Conservation (phyloP, 441 rosid species). For the Melastoma candidum region DNA sequence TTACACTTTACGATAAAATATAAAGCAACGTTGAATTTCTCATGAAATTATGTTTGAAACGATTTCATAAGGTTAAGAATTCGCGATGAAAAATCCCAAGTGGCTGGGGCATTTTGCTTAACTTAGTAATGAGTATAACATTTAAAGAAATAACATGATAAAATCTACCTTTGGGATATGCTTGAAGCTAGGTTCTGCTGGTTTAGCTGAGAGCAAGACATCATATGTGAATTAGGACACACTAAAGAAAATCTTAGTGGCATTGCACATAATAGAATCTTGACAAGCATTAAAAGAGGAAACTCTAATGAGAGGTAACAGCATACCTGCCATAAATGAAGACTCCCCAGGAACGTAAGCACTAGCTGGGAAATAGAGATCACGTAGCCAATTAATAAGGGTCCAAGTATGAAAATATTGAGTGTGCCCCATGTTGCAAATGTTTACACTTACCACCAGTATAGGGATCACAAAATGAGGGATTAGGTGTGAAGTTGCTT, state of each 20-base stretch:
- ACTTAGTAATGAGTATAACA: background rate
- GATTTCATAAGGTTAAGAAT: no score
- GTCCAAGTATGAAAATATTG: constrained; percentile 3
- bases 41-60: no score
- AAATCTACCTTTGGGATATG: constrained; percentile 87
- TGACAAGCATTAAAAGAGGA: constrained; percentile 4
- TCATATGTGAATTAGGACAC: constrained; percentile 7
- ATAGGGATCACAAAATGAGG: constrained; percentile 92
- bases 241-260: background rate
- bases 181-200: constrained; percentile 64
- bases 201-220: constrained; percentile 41
- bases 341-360: constrained; percentile 89
- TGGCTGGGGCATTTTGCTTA: background rate
- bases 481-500: constrained; percentile 46
- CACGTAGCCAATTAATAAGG: constrained; percentile 9
- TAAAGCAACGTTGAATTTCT: no score
- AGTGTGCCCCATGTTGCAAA: constrained; percentile 3
- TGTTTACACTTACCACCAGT: constrained; percentile 59
- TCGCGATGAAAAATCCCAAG: background rate
- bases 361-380: constrained; percentile 48
- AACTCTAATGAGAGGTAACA: constrained; percentile 4
- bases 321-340: constrained; percentile 66
- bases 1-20: no score
- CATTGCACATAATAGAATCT: constrained; percentile 1
- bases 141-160: constrained; percentile 1